Evolutionary conservation across 106 monocot species (phyloP).

Genomic region (Dioscorea zingiberensis): DNA sequence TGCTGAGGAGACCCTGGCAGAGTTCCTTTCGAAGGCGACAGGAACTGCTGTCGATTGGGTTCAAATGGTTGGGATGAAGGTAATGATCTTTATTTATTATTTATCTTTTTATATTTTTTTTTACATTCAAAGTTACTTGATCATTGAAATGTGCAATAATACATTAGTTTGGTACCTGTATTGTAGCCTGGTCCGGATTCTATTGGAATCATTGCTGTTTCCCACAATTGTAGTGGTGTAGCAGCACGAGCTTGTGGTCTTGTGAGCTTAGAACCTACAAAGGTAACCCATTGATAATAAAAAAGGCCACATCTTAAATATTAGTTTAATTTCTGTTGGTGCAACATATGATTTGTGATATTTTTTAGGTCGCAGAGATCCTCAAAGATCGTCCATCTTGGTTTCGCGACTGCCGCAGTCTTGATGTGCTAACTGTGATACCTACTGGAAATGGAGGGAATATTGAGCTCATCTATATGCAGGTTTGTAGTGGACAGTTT

Average conservation of each 20-base stretch:
- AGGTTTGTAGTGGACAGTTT: slow-evolving; percentile 34
- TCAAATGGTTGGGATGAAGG: slow-evolving; percentile 94
- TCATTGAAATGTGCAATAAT: neutral
- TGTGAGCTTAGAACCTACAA: slow-evolving; percentile 96
- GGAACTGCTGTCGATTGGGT: slow-evolving; percentile 89
- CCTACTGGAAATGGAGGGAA: slow-evolving; percentile 89
- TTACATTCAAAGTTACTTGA: too few relatives aligned
- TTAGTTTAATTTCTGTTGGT: too few relatives aligned
- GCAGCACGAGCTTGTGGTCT: slow-evolving; percentile 98
- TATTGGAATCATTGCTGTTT: slow-evolving; percentile 99
- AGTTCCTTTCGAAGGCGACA: slow-evolving; percentile 78
- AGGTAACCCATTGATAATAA: slow-evolving; percentile 33
- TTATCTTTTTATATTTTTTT: too few relatives aligned
- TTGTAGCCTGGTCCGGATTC: slow-evolving; percentile 99
- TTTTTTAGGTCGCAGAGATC: slow-evolving; percentile 76
- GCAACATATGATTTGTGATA: neutral
- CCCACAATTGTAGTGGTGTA: slow-evolving; percentile 92
- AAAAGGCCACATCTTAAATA: too few relatives aligned
- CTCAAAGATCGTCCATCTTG: slow-evolving; percentile 96
- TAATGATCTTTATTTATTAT: neutral
- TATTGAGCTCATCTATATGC: slow-evolving; percentile 97
- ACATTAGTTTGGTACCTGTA: neutral
- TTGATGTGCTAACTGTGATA: slow-evolving; percentile 70
- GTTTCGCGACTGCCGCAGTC: slow-evolving; percentile 86
- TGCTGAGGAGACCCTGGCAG: slow-evolving; percentile 81